Base-by-base conservation (phyloP, 768 basidiomycete genomes). In the Coprinopsis sp. region DNA sequence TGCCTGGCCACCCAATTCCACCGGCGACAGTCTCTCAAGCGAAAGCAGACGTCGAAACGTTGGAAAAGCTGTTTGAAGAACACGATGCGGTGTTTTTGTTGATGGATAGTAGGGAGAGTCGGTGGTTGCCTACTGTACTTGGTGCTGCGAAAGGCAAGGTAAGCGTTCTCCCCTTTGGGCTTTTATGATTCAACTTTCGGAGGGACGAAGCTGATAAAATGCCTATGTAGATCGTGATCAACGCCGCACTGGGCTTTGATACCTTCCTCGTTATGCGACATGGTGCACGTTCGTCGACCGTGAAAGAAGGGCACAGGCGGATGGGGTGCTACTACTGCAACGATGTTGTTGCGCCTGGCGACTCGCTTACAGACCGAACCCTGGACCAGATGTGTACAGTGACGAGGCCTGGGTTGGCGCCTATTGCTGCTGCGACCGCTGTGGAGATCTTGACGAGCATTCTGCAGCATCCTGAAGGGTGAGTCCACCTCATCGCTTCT, bases 351-450 rank as follows among this genome's bases (percentile, higher is more conserved):
- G 96, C 95, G 0, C 94, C 96, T 6, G 81, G 87, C 14, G 94
- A 99, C 72, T 73, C 71, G 6, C 62, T 75, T 77, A 87, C 88
- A 1, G 95, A 98, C 61, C 78, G 93, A 33, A 95, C 94, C 3
- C 77, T 98, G 12, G 96, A 98, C 63, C 95, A 98, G 63, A 97
- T 97, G 95, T 99, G 96, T 61, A 98, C 96, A 1, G 96, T 99
- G 24, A 97, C 95, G 0, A 73, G 96, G 18, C 96, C 96, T 0
- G 95, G 95, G 0, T 74, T 98, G 2, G 96, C 95, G 0, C 81
- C 91, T 0, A 91, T 97, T 42, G 96, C 96, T 0, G 81, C 88
- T 1, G 85, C 94, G 1, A 88, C 87, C 0, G 93, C 92, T 0
- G 95, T 97, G 1, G 96, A 99, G 62, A 72, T 99, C 7, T 77